Percentiles rank a stretch among this genome's conserved stretches.
These are phyloP conservation scores for Pythium insidiosum DNA, from an alignment of 352 stramenopile genomes.

Conservation along the genomic window DNA sequence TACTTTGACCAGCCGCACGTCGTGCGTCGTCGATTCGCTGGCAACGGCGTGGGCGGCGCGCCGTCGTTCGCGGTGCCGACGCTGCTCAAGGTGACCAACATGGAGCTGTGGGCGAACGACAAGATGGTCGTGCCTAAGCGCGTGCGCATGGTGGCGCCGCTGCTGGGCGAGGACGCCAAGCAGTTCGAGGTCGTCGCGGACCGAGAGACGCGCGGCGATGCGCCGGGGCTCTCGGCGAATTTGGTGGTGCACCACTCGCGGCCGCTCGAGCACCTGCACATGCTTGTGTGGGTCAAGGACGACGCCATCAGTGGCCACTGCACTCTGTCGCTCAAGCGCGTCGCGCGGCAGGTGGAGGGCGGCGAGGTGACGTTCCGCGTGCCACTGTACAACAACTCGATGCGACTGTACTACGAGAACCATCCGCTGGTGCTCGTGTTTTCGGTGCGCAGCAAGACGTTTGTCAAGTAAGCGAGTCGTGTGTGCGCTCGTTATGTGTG, in stretches of 20 bases:
- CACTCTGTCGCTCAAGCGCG: constrained; percentile 72
- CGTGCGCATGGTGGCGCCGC: constrained; percentile 59
- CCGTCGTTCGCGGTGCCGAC: constrained; percentile 50
- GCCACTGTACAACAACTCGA: constrained; percentile 74
- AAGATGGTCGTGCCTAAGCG: constrained; percentile 74
- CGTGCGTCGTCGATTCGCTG: too few relatives aligned
- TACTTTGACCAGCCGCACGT: constrained; percentile 77
- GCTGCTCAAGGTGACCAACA: constrained; percentile 65
- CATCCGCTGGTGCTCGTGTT: constrained; percentile 68
- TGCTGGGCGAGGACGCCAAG: constrained; percentile 70
- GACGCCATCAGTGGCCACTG: constrained; percentile 75
- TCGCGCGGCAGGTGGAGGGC: constrained; percentile 56
- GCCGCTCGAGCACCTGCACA: constrained; percentile 68
- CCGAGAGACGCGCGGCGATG: constrained; percentile 38
- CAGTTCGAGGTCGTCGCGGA: constrained; percentile 77
- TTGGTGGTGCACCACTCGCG: constrained; percentile 63
- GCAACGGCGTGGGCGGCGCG: constrained; percentile 35
- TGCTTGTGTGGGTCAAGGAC: constrained; percentile 81
- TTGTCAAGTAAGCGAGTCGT: constrained; percentile 63
- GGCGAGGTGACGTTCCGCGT: constrained; percentile 69
- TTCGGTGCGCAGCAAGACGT: constrained; percentile 76
- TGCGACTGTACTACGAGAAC: constrained; percentile 63
- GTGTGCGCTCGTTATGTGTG: too few relatives aligned
- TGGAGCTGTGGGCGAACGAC: constrained; percentile 63
- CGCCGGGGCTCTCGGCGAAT: constrained; percentile 59